Percentiles rank a stretch among this genome's conserved stretches.
Conservation (phyloP, 2,329 filamentous ascomycete genomes). For the Leptographium galeiforme region DNA sequence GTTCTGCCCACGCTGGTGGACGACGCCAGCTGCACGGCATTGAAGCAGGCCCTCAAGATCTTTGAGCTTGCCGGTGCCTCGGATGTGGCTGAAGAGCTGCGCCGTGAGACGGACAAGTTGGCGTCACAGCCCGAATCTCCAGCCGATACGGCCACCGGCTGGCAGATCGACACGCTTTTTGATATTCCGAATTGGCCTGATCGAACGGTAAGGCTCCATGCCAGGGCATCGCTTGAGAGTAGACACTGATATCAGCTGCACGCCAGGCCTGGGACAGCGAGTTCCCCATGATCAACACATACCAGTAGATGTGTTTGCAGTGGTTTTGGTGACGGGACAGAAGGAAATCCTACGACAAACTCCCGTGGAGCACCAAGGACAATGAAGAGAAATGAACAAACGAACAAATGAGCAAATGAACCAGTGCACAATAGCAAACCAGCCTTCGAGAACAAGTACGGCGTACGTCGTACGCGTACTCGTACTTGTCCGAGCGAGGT, state of each 20-base stretch:
- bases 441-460: too few relatives aligned
- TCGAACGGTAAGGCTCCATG: neutral
- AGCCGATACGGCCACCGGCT: neutral
- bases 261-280: neutral
- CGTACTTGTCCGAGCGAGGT: too few relatives aligned
- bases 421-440: too few relatives aligned
- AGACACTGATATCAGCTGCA: neutral
- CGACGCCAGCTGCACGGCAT: neutral
- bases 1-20: neutral
- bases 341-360: too few relatives aligned
- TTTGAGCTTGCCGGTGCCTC: neutral
- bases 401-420: neutral
- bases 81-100: neutral
- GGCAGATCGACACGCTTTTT: neutral
- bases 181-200: neutral
- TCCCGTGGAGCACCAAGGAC: too few relatives aligned
- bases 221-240: neutral
- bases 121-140: neutral
- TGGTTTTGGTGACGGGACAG: constrained; percentile 13
- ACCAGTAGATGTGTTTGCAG: constrained; percentile 1
- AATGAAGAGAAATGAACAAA: neutral
- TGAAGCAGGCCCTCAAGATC: neutral
- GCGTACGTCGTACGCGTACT: too few relatives aligned
- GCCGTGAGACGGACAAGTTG: neutral
- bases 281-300: neutral